Base-by-base conservation (phyloP, 768 basidiomycete genomes). In the Gelatoporia subvermispora region DNA sequence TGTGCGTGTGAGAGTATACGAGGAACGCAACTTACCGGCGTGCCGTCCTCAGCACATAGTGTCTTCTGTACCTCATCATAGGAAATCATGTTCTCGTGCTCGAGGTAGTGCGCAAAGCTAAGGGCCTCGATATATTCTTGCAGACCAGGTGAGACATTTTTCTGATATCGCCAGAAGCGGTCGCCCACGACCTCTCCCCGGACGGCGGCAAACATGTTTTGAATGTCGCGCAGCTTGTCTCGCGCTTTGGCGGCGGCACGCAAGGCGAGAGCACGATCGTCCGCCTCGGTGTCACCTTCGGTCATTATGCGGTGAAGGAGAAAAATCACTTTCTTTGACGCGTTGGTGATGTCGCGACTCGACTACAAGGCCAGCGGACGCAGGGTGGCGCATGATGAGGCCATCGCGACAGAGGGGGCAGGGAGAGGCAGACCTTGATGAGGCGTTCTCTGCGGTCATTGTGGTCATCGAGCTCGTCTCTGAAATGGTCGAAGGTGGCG, bases 61-160 rank as follows among this genome's bases (percentile, higher is more conserved):
- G 81, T 72, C 13, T 69, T 55, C 60, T 92, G 87, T 16, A 89
- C 85, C 55, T 85, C 74, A 20, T 72, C 62, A 54, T 78, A 86
- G 3, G 84, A 73, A 47, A 96, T 78, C 47, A 96, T 70, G 2
- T 75, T 65, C 25, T 77, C 74, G 55, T 83, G 71, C 49, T 88
- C 80, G 43, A 95, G 76, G 62, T 88, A 97, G 65, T 93, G 79
- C 0, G 88, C 77, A 62, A 97, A 93, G 58, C 90, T 86, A 48
- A 93, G 70, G 1, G 89, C 93, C 65, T 98, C 96, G 54, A 97
- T 90, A 67, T 93, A 98, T 68, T 98, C 96, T 65, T 98, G 93
- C 23, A 98, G 67, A 3, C 94, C 84, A 1, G 85, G 81, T 5
- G 87, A 88, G 47, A 90, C 70, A 53, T 84, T 78, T 28, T 78